Evolutionary conservation across 495 filamentous ascomycete genomes (phyloP), one percentile per base, ranked within the genome.

Genomic region (Xylaria bambusicola): DNA sequence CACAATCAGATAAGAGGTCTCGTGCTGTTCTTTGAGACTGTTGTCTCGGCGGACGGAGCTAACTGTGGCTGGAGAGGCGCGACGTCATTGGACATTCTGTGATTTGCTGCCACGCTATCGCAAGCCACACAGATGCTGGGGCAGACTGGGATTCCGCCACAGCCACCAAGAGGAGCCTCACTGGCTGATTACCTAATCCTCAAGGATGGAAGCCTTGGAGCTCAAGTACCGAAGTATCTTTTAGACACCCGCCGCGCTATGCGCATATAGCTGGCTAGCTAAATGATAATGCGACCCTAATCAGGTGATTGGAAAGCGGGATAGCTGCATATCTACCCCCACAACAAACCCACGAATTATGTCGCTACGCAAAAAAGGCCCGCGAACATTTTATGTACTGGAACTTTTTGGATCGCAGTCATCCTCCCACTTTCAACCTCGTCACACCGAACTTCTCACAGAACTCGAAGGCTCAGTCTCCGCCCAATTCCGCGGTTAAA

Each of bases 391-490:
- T 36, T 60, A n/a, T n/a, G n/a, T 38, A 61, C 40, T 27, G 58
- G 42, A 66, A 66, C 63, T 66, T 68, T 71, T 71, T 50, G 60
- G 58, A 47, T 35, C 59, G 60, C 50, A 54, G 46, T 64, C 61
- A 56, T 29, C 49, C 65, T 60, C 58, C 62, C 59, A 46, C 54
- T 48, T 64, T 56, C 60, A 33, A 65, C 62, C 29, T 66, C 57
- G 55, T 67, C 60, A 66, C 23, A 60, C 68, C 64, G 57, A 72
- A 72, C 49, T 26, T 59, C 63, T 63, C 58, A 65, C 69, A 73
- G 77, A 76, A 80, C 77, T 75, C 73, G 77, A 81, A 80, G 77
- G 75, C 75, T 81, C 78, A 80, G 79, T 81, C 78, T 80, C 78
- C 78, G 78, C 78, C 66, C 73, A 73, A 69, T 66, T 60, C 52